Percentiles rank a stretch among this genome's conserved stretches.
Conservation (phyloP, 129 eudicot species). For the Sambucus nigra region DNA sequence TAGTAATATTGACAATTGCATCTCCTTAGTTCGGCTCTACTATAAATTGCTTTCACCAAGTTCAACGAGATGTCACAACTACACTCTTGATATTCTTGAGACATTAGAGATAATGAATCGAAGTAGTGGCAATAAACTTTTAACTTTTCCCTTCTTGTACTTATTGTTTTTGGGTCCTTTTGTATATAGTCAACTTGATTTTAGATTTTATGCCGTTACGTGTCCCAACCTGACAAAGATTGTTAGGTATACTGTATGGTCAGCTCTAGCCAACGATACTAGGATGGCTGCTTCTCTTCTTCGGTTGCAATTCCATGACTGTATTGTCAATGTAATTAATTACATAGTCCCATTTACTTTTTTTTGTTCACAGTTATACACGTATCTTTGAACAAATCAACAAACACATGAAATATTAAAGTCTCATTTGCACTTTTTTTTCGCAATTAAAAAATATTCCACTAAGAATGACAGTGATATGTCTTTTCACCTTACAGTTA, state of each 20-base stretch:
- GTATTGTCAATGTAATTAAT: slow-evolving; percentile 57
- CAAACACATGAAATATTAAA: no score
- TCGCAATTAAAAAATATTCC: no score
- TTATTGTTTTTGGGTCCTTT: slow-evolving; percentile 35
- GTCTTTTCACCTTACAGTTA: no score
- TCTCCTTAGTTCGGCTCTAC: background rate
- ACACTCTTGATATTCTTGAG: slow-evolving; percentile 7
- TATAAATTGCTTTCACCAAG: slow-evolving; percentile 19
- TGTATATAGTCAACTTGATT: slow-evolving; percentile 54
- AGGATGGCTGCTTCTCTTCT: slow-evolving; percentile 78
- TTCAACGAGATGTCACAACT: background rate
- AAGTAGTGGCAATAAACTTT: slow-evolving; percentile 6
- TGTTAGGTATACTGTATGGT: slow-evolving; percentile 46
- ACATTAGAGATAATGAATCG: slow-evolving; percentile 26
- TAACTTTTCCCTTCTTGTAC: slow-evolving; percentile 14
- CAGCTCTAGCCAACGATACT: slow-evolving; percentile 69
- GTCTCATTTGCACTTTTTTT: no score
- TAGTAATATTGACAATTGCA: background rate
- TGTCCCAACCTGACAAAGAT: slow-evolving; percentile 65
- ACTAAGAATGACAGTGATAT: no score
- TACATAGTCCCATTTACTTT: background rate
- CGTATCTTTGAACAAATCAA: no score
- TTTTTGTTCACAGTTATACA: background rate
- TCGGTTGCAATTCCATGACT: slow-evolving; percentile 83
- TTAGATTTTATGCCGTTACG: slow-evolving; percentile 35